phyloP scores from a whole-genome alignment of 495 filamentous ascomycete species.

The Astrothelium subdiscretum region DNA sequence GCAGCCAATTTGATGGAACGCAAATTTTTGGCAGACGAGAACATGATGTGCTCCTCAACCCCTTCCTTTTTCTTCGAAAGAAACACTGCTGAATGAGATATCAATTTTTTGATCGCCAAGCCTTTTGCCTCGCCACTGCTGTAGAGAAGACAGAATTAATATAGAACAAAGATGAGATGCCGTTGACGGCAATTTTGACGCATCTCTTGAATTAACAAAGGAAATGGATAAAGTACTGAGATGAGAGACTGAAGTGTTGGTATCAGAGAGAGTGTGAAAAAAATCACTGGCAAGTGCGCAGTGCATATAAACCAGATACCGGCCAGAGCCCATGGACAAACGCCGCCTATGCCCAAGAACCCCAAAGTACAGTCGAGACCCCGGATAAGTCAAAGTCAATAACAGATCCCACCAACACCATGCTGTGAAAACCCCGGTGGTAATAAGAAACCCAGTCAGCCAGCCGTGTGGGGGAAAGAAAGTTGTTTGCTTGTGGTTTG shows the following conservation, averaged over 20 bases:
- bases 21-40: too few relatives aligned
- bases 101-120: not conserved
- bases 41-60: too few relatives aligned
- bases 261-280: not conserved
- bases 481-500: not conserved
- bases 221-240: not conserved
- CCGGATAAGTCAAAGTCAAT: not conserved
- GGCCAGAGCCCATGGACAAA: too few relatives aligned
- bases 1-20: not conserved
- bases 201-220: not conserved
- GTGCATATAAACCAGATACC: too few relatives aligned
- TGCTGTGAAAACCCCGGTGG: not conserved
- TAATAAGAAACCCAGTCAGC: not conserved
- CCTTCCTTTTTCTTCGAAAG: too few relatives aligned
- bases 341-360: not conserved
- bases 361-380: too few relatives aligned
- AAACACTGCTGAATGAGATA: too few relatives aligned
- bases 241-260: not conserved
- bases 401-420: conserved; percentile 1
- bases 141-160: not conserved
- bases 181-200: not conserved
- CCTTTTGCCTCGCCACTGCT: not conserved
- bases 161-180: not conserved
- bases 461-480: too few relatives aligned
- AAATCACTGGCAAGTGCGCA: not conserved